Base-by-base conservation (phyloP, 1,284 basidiomycete species). In the Naganishia albida region DNA sequence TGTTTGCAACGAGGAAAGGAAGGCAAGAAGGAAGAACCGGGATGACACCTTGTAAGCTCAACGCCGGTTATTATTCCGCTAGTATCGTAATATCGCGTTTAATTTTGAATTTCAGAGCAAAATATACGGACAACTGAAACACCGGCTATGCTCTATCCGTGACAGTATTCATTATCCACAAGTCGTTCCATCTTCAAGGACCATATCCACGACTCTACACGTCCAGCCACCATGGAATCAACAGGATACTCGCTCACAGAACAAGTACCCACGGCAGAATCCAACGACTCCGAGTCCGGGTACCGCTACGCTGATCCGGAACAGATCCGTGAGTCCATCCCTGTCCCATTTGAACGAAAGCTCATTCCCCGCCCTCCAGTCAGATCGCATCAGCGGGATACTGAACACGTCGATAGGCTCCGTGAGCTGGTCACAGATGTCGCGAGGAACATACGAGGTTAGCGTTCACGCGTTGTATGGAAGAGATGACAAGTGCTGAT, bases 331-430 rank as follows among this genome's bases (percentile, higher is more conserved):
- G 71, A 71, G 89, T 83, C 34, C 10, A 4, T 30, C 40, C 67
- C 40, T 54, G 16, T 20, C 44, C 13, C 51, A 23, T 51, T n/a
- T 60, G 52, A 53, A 63, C 20, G 52, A 39, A 50, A 39, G 48
- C 8, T 23, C 43, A 43, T 23, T 38, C 25, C 60, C 38, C 12
- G 25, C 16, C 43, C 18, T 52, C 20, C 70, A 94, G 91, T 93
- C 72, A 83, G 92, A 69, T 87, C 91, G 43, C 87, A 91, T 74
- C 91, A 94, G 74, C 82, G 92, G 67, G 92, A 95, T 77, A 72
- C 88, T 26, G 87, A 88, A 69, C 90, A 93, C 77, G 83, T 92
- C 52, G 82, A 85, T 26, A 84, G 86, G 7, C 78, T 94, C 71
- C 86, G 84, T 63, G 90, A 91, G 63, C 87, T 93, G 70, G 81